Conservation (phyloP, 352 stramenopile genomes). For the Globisporangium takayamanum region DNA sequence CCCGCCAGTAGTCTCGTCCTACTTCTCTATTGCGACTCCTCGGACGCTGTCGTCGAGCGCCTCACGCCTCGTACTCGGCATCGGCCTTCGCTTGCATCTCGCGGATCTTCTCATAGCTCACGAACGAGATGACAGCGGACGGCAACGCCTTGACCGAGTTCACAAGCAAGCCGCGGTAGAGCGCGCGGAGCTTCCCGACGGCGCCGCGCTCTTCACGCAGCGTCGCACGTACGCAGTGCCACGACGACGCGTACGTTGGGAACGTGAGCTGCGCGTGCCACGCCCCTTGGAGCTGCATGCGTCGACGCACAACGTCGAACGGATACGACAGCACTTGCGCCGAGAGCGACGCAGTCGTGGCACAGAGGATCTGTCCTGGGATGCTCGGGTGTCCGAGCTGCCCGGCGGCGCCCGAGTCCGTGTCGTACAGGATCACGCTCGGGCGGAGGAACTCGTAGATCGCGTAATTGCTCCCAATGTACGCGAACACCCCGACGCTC, state of each 20-base stretch:
- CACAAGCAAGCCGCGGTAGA: conserved; percentile 76
- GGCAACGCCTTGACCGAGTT: conserved; percentile 69
- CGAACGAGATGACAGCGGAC: conserved; percentile 68
- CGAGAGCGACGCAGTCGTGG: conserved; percentile 53
- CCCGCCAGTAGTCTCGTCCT: background rate
- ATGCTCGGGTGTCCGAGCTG: conserved; percentile 62
- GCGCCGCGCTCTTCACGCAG: conserved; percentile 27
- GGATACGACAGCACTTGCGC: conserved; percentile 76
- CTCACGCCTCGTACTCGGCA: conserved; percentile 18
- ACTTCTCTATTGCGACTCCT: background rate
- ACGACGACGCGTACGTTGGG: conserved; percentile 63
- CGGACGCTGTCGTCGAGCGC: background rate
- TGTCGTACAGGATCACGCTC: conserved; percentile 75
- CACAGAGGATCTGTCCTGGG: conserved; percentile 72
- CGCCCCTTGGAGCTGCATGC: conserved; percentile 65
- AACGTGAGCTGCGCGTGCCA: conserved; percentile 63
- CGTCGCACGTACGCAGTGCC: conserved; percentile 57
- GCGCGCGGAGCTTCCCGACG: conserved; percentile 18
- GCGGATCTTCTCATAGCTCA: conserved; percentile 76
- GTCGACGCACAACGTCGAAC: conserved; percentile 73
- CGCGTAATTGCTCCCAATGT: conserved; percentile 81
- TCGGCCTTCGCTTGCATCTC: conserved; percentile 36
- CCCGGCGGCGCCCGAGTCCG: conserved; percentile 34
- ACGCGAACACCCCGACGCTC: conserved; percentile 70
- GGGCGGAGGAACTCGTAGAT: conserved; percentile 82